A percentile compares a stretch with the other conserved stretches of the same genome.
Evolutionary conservation across 352 stramenopile species (phyloP).

Genomic region (Phytophthora nicotianae): DNA sequence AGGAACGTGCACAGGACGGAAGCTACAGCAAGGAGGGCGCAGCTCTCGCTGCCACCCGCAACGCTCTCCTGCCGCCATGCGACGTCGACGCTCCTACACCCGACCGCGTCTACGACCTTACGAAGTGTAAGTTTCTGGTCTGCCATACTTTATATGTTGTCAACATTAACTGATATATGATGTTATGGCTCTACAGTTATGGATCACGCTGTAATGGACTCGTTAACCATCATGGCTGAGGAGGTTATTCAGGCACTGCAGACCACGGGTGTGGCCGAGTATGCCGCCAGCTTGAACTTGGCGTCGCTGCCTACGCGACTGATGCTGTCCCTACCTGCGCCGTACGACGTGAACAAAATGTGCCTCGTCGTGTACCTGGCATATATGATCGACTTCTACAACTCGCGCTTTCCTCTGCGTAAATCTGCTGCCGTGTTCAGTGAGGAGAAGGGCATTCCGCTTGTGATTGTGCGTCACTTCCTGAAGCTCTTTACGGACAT

Average conservation of each 20-base stretch:
- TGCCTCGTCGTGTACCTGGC: slow-evolving; percentile 74
- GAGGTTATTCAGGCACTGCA: slow-evolving; percentile 70
- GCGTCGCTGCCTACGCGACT: slow-evolving; percentile 63
- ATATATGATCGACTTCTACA: slow-evolving; percentile 75
- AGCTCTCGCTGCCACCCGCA: slow-evolving; percentile 60
- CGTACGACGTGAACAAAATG: slow-evolving; percentile 75
- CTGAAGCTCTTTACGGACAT: slow-evolving; percentile 74
- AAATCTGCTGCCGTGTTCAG: slow-evolving; percentile 73
- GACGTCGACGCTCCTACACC: slow-evolving; percentile 77
- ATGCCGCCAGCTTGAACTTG: slow-evolving; percentile 49
- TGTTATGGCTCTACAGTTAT: slow-evolving; percentile 51
- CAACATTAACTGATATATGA: slow-evolving; percentile 1
- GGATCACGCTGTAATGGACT: slow-evolving; percentile 69
- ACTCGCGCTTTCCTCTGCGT: slow-evolving; percentile 62
- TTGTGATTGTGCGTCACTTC: slow-evolving; percentile 73
- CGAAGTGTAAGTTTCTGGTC: slow-evolving; percentile 64
- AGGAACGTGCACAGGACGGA: slow-evolving; percentile 57
- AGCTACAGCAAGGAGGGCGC: slow-evolving; percentile 60
- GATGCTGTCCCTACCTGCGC: slow-evolving; percentile 67
- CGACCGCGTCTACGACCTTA: slow-evolving; percentile 80
- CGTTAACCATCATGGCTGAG: slow-evolving; percentile 74
- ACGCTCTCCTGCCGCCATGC: slow-evolving; percentile 68
- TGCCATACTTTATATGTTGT: slow-evolving; percentile 10
- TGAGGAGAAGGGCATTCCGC: slow-evolving; percentile 76
- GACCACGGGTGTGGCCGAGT: slow-evolving; percentile 62